These are phyloP conservation scores for Calvatia gigantea DNA, from an alignment of 768 basidiomycete genomes.

Conservation along the genomic window DNA sequence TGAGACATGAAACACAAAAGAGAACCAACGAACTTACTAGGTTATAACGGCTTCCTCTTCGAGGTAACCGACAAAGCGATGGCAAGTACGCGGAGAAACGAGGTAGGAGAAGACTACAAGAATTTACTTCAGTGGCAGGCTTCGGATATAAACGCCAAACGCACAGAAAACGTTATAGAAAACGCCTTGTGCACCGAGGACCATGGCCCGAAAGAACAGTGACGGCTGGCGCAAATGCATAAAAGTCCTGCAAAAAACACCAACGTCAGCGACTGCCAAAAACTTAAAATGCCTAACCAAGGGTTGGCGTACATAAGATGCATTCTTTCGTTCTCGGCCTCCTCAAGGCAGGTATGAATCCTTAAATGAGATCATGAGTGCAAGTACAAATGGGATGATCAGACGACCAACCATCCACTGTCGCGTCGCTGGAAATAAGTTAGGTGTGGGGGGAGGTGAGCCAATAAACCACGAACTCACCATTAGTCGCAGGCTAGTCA, in stretches of 20 bases:
- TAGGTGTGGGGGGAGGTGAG: background rate
- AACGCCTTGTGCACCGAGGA: conserved; percentile 90
- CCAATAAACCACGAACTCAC: conserved; percentile 32
- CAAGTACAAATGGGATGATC: background rate
- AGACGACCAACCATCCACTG: conserved; percentile 42
- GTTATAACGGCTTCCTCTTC: conserved; percentile 96
- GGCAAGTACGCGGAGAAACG: conserved; percentile 69
- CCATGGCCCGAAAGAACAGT: conserved; percentile 72
- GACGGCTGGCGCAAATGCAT: conserved; percentile 87
- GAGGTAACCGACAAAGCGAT: conserved; percentile 88
- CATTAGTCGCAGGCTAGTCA: conserved; percentile 86
- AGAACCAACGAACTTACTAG: conserved; percentile 51
- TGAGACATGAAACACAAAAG: conserved; percentile 3
- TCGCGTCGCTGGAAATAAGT: conserved; percentile 39
- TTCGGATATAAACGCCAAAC: conserved; percentile 21
- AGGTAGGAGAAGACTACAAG: conserved; percentile 73
- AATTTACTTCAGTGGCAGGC: conserved; percentile 13
- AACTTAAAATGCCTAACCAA: background rate
- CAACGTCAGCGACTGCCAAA: background rate
- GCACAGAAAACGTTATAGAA: conserved; percentile 87
- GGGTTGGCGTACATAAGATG: conserved; percentile 75
- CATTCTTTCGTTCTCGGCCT: conserved; percentile 98
- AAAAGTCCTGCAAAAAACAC: conserved; percentile 79
- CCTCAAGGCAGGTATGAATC: conserved; percentile 92
- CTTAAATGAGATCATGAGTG: conserved; percentile 39